A percentile compares a stretch with the other conserved stretches of the same genome.
phyloP scores from a whole-genome alignment of 1,139 yeast species.

The Yamadazyma atlantica region DNA sequence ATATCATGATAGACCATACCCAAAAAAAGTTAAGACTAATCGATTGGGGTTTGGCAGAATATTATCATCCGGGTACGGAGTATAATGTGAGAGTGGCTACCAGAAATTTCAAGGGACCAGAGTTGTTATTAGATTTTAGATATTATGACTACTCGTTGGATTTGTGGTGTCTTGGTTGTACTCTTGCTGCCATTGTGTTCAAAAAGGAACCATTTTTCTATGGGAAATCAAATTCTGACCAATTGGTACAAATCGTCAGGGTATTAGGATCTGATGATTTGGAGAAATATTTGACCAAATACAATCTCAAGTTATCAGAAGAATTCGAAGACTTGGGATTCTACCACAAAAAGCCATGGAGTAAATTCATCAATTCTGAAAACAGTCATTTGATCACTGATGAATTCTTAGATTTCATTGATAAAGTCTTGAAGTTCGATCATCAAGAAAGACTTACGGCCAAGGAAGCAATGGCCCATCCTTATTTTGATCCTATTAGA shows the following conservation, averaged over 20 bases:
- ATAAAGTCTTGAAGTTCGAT: constrained; percentile 62
- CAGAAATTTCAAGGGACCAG: constrained; percentile 95
- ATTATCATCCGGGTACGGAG: constrained; percentile 90
- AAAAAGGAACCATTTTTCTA: constrained; percentile 96
- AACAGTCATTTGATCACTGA: constrained; percentile 54
- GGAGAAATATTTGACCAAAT: constrained; percentile 67
- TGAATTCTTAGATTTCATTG: constrained; percentile 63
- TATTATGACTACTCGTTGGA: constrained; percentile 93
- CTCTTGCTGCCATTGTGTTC: constrained; percentile 92
- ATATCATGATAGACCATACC: constrained; percentile 93
- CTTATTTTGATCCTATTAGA: constrained; percentile 50
- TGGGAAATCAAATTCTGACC: constrained; percentile 94
- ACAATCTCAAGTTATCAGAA: constrained; percentile 67
- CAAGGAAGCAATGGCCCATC: constrained; percentile 77
- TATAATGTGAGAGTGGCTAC: constrained; percentile 96
- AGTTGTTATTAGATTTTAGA: constrained; percentile 82
- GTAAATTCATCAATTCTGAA: constrained; percentile 49
- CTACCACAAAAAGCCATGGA: constrained; percentile 72
- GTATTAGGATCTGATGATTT: constrained; percentile 88
- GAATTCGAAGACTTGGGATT: constrained; percentile 82
- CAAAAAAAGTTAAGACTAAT: constrained; percentile 70
- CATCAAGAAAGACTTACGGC: constrained; percentile 75
- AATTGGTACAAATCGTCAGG: constrained; percentile 87
- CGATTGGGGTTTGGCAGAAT: constrained; percentile 98
- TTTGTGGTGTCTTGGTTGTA: constrained; percentile 95